Evolutionary conservation across 2,329 filamentous ascomycete genomes (phyloP).

Genomic region (Talaromyces sp.): DNA sequence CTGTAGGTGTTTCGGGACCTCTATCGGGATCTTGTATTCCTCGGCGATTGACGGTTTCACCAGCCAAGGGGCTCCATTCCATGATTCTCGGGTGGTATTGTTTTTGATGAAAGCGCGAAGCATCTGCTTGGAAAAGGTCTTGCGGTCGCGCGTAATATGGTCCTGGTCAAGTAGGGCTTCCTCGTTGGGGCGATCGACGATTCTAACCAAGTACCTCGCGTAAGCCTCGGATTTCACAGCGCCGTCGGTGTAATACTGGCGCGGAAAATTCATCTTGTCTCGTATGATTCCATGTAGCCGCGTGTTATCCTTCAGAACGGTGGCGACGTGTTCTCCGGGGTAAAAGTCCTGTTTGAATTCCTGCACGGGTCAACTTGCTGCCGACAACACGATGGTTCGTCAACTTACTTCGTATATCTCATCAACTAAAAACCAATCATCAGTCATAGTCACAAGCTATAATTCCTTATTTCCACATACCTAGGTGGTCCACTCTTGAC

Average conservation of each 20-base stretch:
- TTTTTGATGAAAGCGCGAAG: constrained; percentile 92
- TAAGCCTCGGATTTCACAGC: constrained; percentile 62
- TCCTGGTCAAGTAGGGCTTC: constrained; percentile 77
- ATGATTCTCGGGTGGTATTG: constrained; percentile 84
- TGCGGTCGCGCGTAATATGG: constrained; percentile 80
- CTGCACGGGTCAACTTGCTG: constrained; percentile 24
- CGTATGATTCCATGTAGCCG: constrained; percentile 70
- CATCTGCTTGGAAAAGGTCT: constrained; percentile 91
- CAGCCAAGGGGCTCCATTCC: constrained; percentile 95
- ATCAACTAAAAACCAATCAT: constrained; percentile 37
- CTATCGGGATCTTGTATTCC: constrained; percentile 80
- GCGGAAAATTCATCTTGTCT: constrained; percentile 75
- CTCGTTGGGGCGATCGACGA: constrained; percentile 62
- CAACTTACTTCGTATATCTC: constrained; percentile 45
- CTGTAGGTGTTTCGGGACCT: constrained; percentile 75
- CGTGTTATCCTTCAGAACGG: constrained; percentile 65
- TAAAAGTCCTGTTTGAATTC: constrained; percentile 88
- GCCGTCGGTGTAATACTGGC: constrained; percentile 60
- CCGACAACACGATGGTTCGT: constrained; percentile 12
- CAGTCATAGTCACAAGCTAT: constrained; percentile 16
- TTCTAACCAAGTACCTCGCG: constrained; percentile 74
- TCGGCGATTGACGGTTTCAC: constrained; percentile 83
- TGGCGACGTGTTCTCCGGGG: constrained; percentile 77
- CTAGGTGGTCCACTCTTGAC: constrained; percentile 79
- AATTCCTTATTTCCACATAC: constrained; percentile 35